Base-by-base conservation (phyloP, 768 basidiomycete genomes). In the Suillus placidus region DNA sequence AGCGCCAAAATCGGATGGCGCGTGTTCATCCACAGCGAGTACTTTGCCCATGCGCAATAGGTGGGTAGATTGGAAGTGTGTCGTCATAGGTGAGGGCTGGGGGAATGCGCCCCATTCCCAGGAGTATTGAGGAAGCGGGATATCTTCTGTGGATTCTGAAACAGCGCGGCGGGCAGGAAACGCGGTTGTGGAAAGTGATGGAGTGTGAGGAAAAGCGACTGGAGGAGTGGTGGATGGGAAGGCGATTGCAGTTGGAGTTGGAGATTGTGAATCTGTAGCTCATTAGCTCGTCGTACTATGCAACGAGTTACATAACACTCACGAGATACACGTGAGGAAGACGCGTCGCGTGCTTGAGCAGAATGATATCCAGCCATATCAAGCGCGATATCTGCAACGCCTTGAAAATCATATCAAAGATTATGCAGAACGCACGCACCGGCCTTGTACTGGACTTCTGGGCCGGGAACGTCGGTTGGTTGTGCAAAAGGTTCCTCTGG, bases 31-130 rank as follows among this genome's bases (percentile, higher is more conserved):
- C 32, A 42, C 57, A 26, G 37, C 34, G 20, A 58, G 64, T n/a
- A 10, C 45, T 23, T 70, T 75, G 8, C 63, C 66, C 58, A 66
- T 75, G 47, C 66, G 55, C 1, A 54, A 16, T 38, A 54, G 9
- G 18, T 45, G 35, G 18, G 64, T 18, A 1, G 72, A 64, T 40
- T 68, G 55, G 71, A 89, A 88, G 13, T 83, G 79, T 0, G 84
- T 68, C 62, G 84, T 84, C 70, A 87, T 77, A 1, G 91, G 90
- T 4, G 92, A 92, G 30, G 87, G 90, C 68, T 89, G 90, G 35
- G 94, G 95, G 71, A 96, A 93, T 23, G 85, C 88, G 34, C 94
- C 94, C 94, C 95, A 96, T 70, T 96, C 95, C 95, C 95, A 96
- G 7, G 92, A 91, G 71, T 95, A 95, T 72, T 93, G 90, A 26